Conservation (phyloP, 2,329 filamentous ascomycete genomes). For the Paradendryphiella salina region DNA sequence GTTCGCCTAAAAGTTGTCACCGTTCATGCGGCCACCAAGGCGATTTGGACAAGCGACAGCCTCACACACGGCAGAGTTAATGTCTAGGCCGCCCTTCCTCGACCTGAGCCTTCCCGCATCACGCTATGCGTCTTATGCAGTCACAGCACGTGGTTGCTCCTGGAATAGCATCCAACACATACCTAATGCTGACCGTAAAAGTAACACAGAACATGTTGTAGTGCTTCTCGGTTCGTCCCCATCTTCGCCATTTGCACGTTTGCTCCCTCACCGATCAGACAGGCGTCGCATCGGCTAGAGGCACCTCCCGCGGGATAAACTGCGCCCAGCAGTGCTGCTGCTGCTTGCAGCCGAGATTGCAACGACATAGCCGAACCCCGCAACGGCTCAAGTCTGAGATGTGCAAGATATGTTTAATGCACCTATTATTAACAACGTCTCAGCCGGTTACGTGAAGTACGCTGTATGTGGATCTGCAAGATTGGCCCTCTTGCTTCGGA, state of each 20-base stretch:
- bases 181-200: conserved; percentile 6
- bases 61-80: background rate
- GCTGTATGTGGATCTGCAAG: background rate
- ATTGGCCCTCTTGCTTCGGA: background rate
- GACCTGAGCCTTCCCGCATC: background rate
- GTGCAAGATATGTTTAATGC: conserved; percentile 3
- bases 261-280: conserved; percentile 13
- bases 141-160: conserved; percentile 2
- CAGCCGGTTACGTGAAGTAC: conserved; percentile 4
- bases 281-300: conserved; percentile 21
- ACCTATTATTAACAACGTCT: conserved; percentile 5
- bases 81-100: background rate
- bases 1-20: too few species aligned
- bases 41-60: background rate
- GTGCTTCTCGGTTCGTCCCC: conserved; percentile 1
- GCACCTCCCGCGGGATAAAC: conserved; percentile 18
- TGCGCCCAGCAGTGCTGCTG: background rate
- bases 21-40: too few species aligned
- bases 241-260: conserved; percentile 15
- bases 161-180: conserved; percentile 9
- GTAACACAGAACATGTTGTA: conserved; percentile 7
- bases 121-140: background rate
- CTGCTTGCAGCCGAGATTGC: conserved; percentile 12
- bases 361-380: background rate
- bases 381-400: background rate